Evolutionary conservation across 257 asterid species (phyloP), one percentile per base, ranked within the genome.

Genomic region (Nicotiana obtusifolia): DNA sequence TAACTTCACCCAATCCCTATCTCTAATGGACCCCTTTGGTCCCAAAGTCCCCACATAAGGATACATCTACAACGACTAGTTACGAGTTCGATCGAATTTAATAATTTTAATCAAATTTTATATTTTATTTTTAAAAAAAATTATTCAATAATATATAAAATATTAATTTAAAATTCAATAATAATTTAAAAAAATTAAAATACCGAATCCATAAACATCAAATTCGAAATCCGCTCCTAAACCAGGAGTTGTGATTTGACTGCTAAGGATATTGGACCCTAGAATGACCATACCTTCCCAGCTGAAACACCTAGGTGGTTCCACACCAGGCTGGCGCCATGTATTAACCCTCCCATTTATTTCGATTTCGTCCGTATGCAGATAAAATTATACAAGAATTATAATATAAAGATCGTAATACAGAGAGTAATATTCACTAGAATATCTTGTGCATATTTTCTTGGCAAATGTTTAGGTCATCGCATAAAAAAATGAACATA

Each of bases 251-350:
- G 84, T 20, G 90, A 89, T 9, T 41, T 41, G 49, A 41, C 49
- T 41, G 0, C 49, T 41, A 41, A 2, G 49, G 49, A 84, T 61
- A 22, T 85, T 81, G 90, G 90, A 85, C 91, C 95, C 93, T 88
- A 89, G 65, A 49, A 83, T 86, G 92, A 93, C 90, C 83, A 82
- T 82, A 78, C 47, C 84, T 84, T 85, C 88, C 90, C 90, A 90
- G 76, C 93, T 77, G 90, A 83, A 71, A 71, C 26, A 71, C 60
- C 14, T 71, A 3, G 37, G 60, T 60, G 64, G 66, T 14, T 84
- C 87, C 90, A 88, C 90, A 81, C 75, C 84, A 62, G 80, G 77
- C 59, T 66, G 88, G 83, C 76, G 80, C 64, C 83, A 35, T 57
- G 8, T 14, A 41, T 24, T 86, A 86, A 71, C 59, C 10, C 60